Conservation (phyloP, 805 yeast genomes). For the Sugiyamaella floridensis region DNA sequence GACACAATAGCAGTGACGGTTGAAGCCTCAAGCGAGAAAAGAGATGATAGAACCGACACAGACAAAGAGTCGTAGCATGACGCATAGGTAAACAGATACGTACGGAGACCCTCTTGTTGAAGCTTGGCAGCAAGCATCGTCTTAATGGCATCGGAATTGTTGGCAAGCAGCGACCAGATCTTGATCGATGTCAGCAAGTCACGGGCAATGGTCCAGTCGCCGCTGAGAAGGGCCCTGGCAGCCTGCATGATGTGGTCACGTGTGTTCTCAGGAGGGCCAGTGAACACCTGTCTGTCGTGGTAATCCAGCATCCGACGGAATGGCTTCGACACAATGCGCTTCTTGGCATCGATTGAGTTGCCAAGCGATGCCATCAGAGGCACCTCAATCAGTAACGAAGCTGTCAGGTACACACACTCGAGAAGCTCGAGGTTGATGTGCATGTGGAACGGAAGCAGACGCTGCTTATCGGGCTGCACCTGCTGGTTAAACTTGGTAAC, state of each 20-base stretch:
- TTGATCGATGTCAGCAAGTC: slow-evolving; percentile 67
- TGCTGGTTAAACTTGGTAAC: slow-evolving; percentile 57
- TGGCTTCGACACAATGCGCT: slow-evolving; percentile 67
- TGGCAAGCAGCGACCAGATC: slow-evolving; percentile 78
- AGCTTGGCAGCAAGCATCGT: slow-evolving; percentile 64
- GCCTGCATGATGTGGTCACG: slow-evolving; percentile 91
- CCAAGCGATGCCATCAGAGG: slow-evolving; percentile 78
- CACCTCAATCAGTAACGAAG: slow-evolving; percentile 82
- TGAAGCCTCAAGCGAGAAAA: slow-evolving; percentile 56
- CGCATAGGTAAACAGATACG: slow-evolving; percentile 84
- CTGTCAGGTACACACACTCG: slow-evolving; percentile 88
- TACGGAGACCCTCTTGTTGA: slow-evolving; percentile 84
- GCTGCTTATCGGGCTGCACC: slow-evolving; percentile 49
- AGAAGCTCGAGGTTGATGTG: slow-evolving; percentile 93
- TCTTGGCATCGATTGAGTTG: slow-evolving; percentile 46
- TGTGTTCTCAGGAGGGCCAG: slow-evolving; percentile 96
- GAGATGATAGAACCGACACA: slow-evolving; percentile 51
- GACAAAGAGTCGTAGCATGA: slow-evolving; percentile 70
- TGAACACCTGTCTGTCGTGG: slow-evolving; percentile 89
- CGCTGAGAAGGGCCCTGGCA: slow-evolving; percentile 77
- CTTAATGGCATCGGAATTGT: slow-evolving; percentile 52
- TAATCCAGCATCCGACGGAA: slow-evolving; percentile 87
- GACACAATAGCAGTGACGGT: slow-evolving; percentile 58
- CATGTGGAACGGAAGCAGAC: slow-evolving; percentile 94
- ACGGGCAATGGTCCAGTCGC: slow-evolving; percentile 80